These are phyloP conservation scores for Imleria badia DNA, from an alignment of 768 basidiomycete genomes.

Conservation along the genomic window DNA sequence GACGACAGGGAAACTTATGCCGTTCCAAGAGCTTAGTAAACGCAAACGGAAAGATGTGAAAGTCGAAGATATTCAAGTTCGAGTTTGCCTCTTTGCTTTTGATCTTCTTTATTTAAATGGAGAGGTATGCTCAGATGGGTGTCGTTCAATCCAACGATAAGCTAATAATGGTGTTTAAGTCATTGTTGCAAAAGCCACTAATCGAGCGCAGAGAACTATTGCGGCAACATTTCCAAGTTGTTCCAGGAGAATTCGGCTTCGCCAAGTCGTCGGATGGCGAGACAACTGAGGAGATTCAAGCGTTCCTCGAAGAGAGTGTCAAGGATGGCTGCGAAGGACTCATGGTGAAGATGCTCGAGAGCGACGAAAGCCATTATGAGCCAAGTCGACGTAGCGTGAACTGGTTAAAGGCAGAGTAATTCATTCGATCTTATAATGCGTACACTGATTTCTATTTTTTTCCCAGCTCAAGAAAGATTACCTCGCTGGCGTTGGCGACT, in stretches of 20 bases:
- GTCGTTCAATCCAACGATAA: not conserved
- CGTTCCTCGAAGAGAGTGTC: slow-evolving; percentile 93
- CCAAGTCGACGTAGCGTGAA: slow-evolving; percentile 94
- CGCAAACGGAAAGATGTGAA: slow-evolving; percentile 98
- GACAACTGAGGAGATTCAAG: slow-evolving; percentile 90
- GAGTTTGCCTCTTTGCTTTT: slow-evolving; percentile 95
- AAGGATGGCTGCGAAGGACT: slow-evolving; percentile 98
- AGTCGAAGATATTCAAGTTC: slow-evolving; percentile 95
- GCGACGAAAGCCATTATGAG: slow-evolving; percentile 90
- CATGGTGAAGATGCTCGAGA: slow-evolving; percentile 99
- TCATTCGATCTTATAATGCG: not conserved
- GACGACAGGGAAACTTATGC: slow-evolving; percentile 81
- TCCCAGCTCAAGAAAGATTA: slow-evolving; percentile 97
- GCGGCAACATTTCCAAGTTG: slow-evolving; percentile 72
- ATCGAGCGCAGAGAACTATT: slow-evolving; percentile 75
- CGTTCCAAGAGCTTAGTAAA: slow-evolving; percentile 95
- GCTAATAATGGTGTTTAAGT: slow-evolving; percentile 45
- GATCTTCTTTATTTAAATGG: slow-evolving; percentile 97
- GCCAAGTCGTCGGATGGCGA: slow-evolving; percentile 89
- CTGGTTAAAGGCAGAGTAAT: slow-evolving; percentile 85
- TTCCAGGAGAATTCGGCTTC: slow-evolving; percentile 90
- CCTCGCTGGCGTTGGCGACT: slow-evolving; percentile 93
- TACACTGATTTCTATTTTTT: not conserved
- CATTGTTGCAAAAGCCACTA: slow-evolving; percentile 76
- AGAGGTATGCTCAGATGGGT: slow-evolving; percentile 53